These are phyloP conservation scores for Phanerochaete carnosa DNA, from an alignment of 768 basidiomycete species.

Conservation along the genomic window DNA sequence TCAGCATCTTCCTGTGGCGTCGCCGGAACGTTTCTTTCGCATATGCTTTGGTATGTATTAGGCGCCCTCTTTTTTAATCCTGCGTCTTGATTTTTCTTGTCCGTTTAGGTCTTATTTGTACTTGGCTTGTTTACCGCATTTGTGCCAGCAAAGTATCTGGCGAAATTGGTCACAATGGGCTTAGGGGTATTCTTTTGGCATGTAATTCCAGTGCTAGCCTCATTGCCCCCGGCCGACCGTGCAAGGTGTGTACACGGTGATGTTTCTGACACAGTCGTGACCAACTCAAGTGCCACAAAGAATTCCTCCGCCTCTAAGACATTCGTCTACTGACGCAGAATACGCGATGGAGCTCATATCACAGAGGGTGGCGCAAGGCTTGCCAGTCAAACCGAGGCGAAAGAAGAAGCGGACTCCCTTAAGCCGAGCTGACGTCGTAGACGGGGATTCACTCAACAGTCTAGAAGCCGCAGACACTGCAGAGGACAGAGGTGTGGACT, in stretches of 20 bases:
- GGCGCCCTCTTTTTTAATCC: not conserved
- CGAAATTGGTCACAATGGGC: constrained; percentile 43
- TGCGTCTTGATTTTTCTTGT: constrained; percentile 6
- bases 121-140: constrained; percentile 37
- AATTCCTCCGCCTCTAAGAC: constrained; percentile 42
- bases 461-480: not conserved
- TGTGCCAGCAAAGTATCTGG: constrained; percentile 47
- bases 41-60: constrained; percentile 43
- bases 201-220: constrained; percentile 49
- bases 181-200: constrained; percentile 64
- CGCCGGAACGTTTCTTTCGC: constrained; percentile 44
- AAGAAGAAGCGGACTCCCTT: constrained; percentile 16
- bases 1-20: constrained; percentile 69
- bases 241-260: constrained; percentile 35
- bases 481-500: constrained; percentile 33
- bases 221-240: constrained; percentile 44
- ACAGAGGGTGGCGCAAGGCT: constrained; percentile 52
- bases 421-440: not conserved
- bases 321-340: constrained; percentile 65
- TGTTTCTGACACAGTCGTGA: not conserved
- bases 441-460: not conserved
- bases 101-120: constrained; percentile 35
- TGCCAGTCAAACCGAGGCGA: constrained; percentile 37
- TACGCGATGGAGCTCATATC: constrained; percentile 71
- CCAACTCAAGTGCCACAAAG: constrained; percentile 25